Conservation (phyloP, 805 yeast genomes). For the Lipomyces lipofer region DNA sequence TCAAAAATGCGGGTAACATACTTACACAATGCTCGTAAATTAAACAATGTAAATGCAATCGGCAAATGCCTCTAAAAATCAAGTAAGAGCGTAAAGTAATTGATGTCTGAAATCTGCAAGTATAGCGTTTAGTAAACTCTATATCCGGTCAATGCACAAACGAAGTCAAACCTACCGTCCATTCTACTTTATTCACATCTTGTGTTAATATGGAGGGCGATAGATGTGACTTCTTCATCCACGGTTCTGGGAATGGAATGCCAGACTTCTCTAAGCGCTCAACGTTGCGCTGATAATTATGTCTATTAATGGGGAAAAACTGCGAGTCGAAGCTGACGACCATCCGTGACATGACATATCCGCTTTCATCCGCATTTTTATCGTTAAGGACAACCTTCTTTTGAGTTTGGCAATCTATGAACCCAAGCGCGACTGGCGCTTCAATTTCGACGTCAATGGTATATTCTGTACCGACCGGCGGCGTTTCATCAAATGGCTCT, state of each 20-base stretch:
- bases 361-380: neutral
- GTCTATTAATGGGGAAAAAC: neutral
- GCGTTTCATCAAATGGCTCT: slow-evolving; percentile 2
- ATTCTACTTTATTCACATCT: slow-evolving; percentile 7
- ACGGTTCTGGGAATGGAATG: neutral
- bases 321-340: slow-evolving; percentile 15
- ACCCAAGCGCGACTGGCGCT: slow-evolving; percentile 18
- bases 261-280: neutral
- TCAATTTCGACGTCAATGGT: slow-evolving; percentile 16
- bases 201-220: slow-evolving; percentile 10
- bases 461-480: slow-evolving; percentile 12
- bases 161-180: neutral
- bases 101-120: slow-evolving; percentile 13
- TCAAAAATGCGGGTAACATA: too few relatives aligned
- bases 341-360: slow-evolving; percentile 10
- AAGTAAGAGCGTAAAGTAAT: slow-evolving; percentile 8
- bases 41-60: too few relatives aligned
- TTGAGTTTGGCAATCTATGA: neutral
- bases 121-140: neutral
- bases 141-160: neutral
- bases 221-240: slow-evolving; percentile 10
- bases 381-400: neutral
- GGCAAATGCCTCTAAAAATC: too few relatives aligned
- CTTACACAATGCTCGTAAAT: too few relatives aligned
- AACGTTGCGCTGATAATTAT: neutral